Evolutionary conservation across 306 rosid species (phyloP), one percentile per base, ranked within the genome.

Genomic region (Cucurbita argyrosperma): DNA sequence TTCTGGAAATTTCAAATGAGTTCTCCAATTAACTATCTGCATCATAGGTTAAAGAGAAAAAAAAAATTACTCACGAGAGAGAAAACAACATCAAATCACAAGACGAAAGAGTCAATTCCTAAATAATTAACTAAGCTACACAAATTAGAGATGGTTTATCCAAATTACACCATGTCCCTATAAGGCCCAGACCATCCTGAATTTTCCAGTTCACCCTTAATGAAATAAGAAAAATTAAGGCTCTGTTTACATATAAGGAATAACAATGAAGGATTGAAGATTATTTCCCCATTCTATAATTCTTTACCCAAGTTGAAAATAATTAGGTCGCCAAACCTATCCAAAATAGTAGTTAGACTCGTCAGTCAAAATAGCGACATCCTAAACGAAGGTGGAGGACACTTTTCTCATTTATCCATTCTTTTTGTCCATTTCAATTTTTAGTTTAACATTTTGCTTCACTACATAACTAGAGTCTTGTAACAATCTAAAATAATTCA

Each of bases 1-100:
- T 80, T 95, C 99, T 13, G 99, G 99, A 84, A 95, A 95, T 82
- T 95, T 91, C 82, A 95, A 84, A 86, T 95, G 86, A 45, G 85
- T 85, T 87, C 93, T 89, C 99, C 99, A 95, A 82, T 88, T 91
- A 79, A 95, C 99, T 83, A 95, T 95, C 99, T 95, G 91, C 83
- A 84, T 26, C 80, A 76, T 75, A 61, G 76, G 76, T 38, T 73
- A 66, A 58, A 67, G 39, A 67, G 35, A 71, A 76, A 62, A 57
- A 23, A 26, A 26, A 49, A 49, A 76, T 37, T 64, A 43, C 19
- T 76, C 54, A 65, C 72, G 18, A 78, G 72, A 26, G 54, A 56
- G 67, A 12, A 30, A 71, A 21, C 1, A 49, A 16, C 53, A 75
- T 21, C 72, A 77, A 78, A 74, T 43, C 54, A 26, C 40, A 40